These are phyloP conservation scores for Jacaranda mimosifolia DNA, from an alignment of 257 asterid species.

Conservation along the genomic window DNA sequence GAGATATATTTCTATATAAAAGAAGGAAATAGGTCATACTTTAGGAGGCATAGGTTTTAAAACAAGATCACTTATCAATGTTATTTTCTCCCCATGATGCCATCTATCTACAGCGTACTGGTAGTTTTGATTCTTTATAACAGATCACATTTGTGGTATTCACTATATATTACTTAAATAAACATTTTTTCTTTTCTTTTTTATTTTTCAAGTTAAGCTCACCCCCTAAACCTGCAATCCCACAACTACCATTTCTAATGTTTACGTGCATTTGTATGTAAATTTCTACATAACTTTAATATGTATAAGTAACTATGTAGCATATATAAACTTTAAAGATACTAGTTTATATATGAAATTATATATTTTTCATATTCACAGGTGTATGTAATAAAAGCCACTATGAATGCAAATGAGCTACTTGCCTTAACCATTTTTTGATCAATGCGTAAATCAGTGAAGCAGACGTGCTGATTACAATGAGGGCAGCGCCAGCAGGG, in stretches of 20 bases:
- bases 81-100: not conserved
- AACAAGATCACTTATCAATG: not conserved
- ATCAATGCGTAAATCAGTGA: conserved; percentile 86
- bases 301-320: not conserved
- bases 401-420: conserved; percentile 36
- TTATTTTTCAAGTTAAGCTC: not conserved
- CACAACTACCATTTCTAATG: not conserved
- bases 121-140: not conserved
- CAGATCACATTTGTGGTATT: not conserved
- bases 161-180: not conserved
- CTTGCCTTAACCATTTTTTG: conserved; percentile 85
- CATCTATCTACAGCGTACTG: not conserved
- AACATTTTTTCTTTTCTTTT: not conserved
- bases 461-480: conserved; percentile 83
- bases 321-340: not conserved
- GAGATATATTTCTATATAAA: not conserved
- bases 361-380: conserved; percentile 11
- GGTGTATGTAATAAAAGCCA: conserved; percentile 12
- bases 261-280: not conserved
- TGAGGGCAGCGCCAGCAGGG: conserved; percentile 98
- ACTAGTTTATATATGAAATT: not conserved
- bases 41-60: not conserved
- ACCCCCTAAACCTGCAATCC: not conserved
- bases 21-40: not conserved
- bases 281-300: conserved; percentile 3